These are phyloP conservation scores for Trichosporon ovoides DNA, from an alignment of 1,284 basidiomycete species.

Conservation along the genomic window DNA sequence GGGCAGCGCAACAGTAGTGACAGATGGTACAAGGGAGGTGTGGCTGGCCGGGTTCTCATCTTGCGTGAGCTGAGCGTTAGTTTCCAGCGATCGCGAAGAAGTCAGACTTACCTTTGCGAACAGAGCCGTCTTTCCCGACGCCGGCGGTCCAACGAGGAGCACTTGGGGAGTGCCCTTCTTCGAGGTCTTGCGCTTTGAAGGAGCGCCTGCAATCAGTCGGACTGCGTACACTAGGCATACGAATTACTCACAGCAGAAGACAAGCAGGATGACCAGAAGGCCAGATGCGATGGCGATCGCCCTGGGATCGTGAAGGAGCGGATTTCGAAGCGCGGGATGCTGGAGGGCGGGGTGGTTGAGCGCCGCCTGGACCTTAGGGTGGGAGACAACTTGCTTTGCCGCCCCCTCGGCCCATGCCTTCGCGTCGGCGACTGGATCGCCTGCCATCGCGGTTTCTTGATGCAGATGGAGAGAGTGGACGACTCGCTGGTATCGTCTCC, in stretches of 20 bases:
- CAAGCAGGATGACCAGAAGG: conserved; percentile 25
- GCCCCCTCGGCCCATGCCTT: neutral
- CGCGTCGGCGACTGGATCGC: neutral
- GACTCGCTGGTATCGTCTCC: no score
- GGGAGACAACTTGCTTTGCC: neutral
- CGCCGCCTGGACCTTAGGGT: conserved; percentile 10
- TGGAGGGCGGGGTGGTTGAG: neutral
- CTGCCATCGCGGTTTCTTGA: neutral
- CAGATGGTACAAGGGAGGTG: conserved; percentile 37
- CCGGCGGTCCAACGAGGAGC: conserved; percentile 40
- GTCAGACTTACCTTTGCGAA: conserved; percentile 40
- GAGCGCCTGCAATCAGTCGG: conserved; percentile 8
- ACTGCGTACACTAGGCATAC: no score
- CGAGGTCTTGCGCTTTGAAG: conserved; percentile 11
- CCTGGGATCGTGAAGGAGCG: conserved; percentile 31
- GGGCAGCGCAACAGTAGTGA: conserved; percentile 29
- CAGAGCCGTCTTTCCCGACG: conserved; percentile 43
- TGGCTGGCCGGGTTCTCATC: conserved; percentile 37
- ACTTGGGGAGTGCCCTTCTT: conserved; percentile 32
- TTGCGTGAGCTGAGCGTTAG: conserved; percentile 33
- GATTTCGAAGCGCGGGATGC: conserved; percentile 16
- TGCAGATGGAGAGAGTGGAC: neutral
- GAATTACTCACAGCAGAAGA: conserved; percentile 24
- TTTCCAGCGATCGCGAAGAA: neutral
- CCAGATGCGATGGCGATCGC: conserved; percentile 34